Percentiles rank a stretch among this genome's conserved stretches.
phyloP scores from a whole-genome alignment of 2,329 filamentous ascomycete species.

The Neonectria faginata region DNA sequence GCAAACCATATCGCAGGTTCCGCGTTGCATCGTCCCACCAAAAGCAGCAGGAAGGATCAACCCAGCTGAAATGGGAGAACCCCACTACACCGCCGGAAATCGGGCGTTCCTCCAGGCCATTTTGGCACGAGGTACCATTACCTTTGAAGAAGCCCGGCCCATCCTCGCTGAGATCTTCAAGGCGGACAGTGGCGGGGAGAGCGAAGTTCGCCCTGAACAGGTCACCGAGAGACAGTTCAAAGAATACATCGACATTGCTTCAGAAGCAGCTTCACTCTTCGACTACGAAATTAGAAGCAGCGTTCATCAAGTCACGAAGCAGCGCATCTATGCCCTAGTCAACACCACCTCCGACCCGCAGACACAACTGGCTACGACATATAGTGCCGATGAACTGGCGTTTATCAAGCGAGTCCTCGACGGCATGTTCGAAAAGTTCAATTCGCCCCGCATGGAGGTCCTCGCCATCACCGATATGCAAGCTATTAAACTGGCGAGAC shows the following conservation, averaged over 20 bases:
- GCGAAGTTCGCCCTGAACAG: conserved; percentile 66
- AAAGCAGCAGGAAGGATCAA: conserved; percentile 40
- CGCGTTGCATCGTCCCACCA: not conserved
- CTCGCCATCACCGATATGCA: conserved; percentile 86
- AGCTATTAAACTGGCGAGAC: conserved; percentile 76
- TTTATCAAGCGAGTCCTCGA: conserved; percentile 91
- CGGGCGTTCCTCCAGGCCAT: conserved; percentile 93
- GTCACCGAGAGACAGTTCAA: conserved; percentile 76
- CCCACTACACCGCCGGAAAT: conserved; percentile 71
- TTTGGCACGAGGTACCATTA: conserved; percentile 81
- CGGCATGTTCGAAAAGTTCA: conserved; percentile 91
- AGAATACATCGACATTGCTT: conserved; percentile 76
- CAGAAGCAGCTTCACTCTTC: conserved; percentile 79
- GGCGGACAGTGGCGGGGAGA: conserved; percentile 55
- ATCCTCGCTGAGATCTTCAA: conserved; percentile 82
- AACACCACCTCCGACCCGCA: conserved; percentile 88
- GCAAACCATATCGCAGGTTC: not conserved
- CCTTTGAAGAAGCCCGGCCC: conserved; percentile 76
- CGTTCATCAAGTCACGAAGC: conserved; percentile 73
- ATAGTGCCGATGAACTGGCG: conserved; percentile 84
- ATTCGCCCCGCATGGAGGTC: conserved; percentile 81
- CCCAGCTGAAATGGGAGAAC: conserved; percentile 40
- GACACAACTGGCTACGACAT: conserved; percentile 87
- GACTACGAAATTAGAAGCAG: conserved; percentile 88
- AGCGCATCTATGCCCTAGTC: conserved; percentile 83